phyloP scores from a whole-genome alignment of 2,329 filamentous ascomycete species.

The Fusarium papillatum region DNA sequence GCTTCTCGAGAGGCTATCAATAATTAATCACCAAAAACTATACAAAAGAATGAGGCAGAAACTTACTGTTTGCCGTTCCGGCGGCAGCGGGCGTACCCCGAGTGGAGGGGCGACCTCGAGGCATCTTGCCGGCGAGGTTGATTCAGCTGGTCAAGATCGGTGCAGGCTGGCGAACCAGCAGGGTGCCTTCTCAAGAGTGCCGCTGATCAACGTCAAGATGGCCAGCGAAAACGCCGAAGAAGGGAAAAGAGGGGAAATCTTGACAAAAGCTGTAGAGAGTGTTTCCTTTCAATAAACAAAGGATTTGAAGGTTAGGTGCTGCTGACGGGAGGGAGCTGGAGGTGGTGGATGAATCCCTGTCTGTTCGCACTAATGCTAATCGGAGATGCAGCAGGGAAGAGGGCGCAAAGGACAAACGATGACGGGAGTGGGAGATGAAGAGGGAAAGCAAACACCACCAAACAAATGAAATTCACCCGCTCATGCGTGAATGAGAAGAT shows the following conservation, averaged over 20 bases:
- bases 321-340: not conserved
- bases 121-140: constrained; percentile 37
- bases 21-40: constrained; percentile 2
- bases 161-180: not conserved
- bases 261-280: not conserved
- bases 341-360: constrained; percentile 26
- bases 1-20: constrained; percentile 32
- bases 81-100: constrained; percentile 31
- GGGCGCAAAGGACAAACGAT: constrained; percentile 16
- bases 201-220: not conserved
- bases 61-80: constrained; percentile 35
- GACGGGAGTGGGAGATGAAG: constrained; percentile 16
- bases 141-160: not conserved
- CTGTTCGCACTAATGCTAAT: constrained; percentile 30
- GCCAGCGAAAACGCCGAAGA: not conserved
- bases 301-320: constrained; percentile 3
- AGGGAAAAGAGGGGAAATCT: not conserved
- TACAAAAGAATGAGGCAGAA: not conserved
- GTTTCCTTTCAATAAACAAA: constrained; percentile 2
- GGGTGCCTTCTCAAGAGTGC: not conserved
- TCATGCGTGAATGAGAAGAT: not conserved
- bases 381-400: constrained; percentile 24
- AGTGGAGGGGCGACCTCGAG: constrained; percentile 47
- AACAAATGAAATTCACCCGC: not conserved
- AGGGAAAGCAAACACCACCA: constrained; percentile 13